Conservation (phyloP, 2,329 filamentous ascomycete species). For the Parascedosporium putredinis region DNA sequence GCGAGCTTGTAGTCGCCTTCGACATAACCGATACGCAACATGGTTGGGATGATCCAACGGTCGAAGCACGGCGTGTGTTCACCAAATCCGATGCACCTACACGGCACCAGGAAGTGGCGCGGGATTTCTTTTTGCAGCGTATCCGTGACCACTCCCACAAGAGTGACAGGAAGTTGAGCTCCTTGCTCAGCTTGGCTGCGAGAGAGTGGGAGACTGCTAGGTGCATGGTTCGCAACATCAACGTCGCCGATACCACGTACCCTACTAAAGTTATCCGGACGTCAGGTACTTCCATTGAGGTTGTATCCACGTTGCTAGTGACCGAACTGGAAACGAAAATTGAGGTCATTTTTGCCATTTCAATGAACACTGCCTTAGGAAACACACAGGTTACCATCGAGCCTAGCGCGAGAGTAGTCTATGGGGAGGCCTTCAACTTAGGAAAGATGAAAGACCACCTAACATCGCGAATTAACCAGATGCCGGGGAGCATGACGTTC, state of each 20-base stretch:
- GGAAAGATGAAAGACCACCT: constrained; percentile 67
- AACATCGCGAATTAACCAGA: constrained; percentile 37
- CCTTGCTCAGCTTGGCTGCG: constrained; percentile 49
- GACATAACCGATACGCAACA: no score
- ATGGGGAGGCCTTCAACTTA: constrained; percentile 69
- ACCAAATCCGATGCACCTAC: constrained; percentile 43
- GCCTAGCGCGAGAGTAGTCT: constrained; percentile 53
- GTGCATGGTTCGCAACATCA: constrained; percentile 48
- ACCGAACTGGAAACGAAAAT: constrained; percentile 58
- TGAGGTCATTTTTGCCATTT: constrained; percentile 48
- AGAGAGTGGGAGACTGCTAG: constrained; percentile 56
- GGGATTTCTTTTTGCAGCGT: constrained; percentile 65
- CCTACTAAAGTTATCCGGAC: constrained; percentile 54
- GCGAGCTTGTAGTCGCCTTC: constrained; percentile 64
- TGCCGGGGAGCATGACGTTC: constrained; percentile 21
- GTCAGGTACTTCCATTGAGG: constrained; percentile 52
- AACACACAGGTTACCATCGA: constrained; percentile 44
- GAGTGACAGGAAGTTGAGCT: constrained; percentile 41
- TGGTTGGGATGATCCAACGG: constrained; percentile 45
- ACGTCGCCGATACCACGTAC: constrained; percentile 50
- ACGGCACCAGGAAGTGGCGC: constrained; percentile 49
- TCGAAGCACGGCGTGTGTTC: constrained; percentile 63
- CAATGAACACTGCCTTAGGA: constrained; percentile 30
- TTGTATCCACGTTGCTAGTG: constrained; percentile 54
- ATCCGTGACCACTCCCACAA: constrained; percentile 59